A percentile compares a stretch with the other conserved stretches of the same genome.
These are phyloP conservation scores for Metschnikowia proteae DNA, from an alignment of 805 yeast genomes.

Conservation along the genomic window DNA sequence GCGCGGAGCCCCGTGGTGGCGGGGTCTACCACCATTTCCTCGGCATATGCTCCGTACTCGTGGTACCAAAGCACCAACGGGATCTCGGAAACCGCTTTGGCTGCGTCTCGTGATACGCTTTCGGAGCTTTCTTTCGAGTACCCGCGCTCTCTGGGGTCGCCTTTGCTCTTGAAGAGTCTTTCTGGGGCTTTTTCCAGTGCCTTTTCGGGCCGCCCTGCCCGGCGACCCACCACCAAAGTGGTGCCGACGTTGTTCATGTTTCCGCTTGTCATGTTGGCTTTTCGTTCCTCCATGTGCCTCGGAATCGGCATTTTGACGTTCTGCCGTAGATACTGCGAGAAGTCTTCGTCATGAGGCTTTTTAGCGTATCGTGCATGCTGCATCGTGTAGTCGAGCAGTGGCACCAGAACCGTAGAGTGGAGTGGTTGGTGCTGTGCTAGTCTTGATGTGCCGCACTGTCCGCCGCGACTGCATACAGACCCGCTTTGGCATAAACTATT, in stretches of 20 bases:
- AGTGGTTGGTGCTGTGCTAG: neutral
- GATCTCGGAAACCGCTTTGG: neutral
- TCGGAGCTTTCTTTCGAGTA: conserved; percentile 1
- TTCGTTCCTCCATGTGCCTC: conserved; percentile 6
- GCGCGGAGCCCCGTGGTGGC: conserved; percentile 56
- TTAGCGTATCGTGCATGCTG: conserved; percentile 11
- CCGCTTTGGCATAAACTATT: neutral
- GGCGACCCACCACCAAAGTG: conserved; percentile 17
- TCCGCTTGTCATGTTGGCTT: conserved; percentile 13
- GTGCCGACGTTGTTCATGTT: conserved; percentile 17
- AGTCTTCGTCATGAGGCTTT: conserved; percentile 4
- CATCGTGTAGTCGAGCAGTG: conserved; percentile 2
- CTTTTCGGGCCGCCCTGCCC: neutral
- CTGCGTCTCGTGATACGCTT: neutral
- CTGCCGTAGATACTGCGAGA: conserved; percentile 16
- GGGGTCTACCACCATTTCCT: conserved; percentile 62
- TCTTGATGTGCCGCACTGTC: neutral
- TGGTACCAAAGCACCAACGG: conserved; percentile 51
- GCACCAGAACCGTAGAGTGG: neutral
- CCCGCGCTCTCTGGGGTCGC: neutral
- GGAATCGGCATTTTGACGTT: conserved; percentile 1
- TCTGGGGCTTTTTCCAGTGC: neutral
- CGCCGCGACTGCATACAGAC: neutral
- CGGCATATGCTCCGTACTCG: conserved; percentile 55
- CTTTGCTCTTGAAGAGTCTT: neutral